Base-by-base conservation (phyloP, 306 rosid species). In the Prunus dulcis region DNA sequence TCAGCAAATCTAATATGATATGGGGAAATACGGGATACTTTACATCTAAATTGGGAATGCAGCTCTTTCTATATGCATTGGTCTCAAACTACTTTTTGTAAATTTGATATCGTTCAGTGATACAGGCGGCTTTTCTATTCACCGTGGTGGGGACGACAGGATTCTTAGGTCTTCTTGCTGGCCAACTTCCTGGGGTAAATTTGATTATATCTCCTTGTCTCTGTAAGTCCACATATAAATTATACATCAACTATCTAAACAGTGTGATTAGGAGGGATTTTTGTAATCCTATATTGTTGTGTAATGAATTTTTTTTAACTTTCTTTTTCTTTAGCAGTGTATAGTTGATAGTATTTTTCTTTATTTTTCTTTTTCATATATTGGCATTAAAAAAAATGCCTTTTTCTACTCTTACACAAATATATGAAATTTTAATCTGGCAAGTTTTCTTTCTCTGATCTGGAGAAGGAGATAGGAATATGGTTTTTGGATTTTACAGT, bases 161-260 rank as follows among this genome's bases (percentile, higher is more conserved):
- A 75, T 89, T 92, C 86, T 84, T 92, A 32, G 98, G 76, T 67
- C 75, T 90, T 87, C 84, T 95, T 71, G 91, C 97, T 55, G 97
- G 97, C 71, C 98, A 92, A 80, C 96, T 92, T 88, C 97, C 98
- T 57, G 97, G 98, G 98, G 97, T 95, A 92, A 82, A 34, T 77
- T 67, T 55, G 32, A 78, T 22, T 64, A 49, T 72, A 69, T 71
- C 71, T 64, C 14, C 67, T 76, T 81, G 77, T 32, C 53, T 82
- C 13, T 63, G 58, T 82, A 67, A 78, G 72, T 68, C 65, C 38
- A n/a, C 34, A 58, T 63, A 7, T 5, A 47, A 23, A 7, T 58
- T 41, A n/a, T 32, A 50, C 58, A 66, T 64, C 23, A 70, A 64
- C 46, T 55, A 60, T 14, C 62, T 61, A 58, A 53, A 68, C 4